These are phyloP conservation scores for Boehmeria nivea DNA, from an alignment of 306 rosid species.

Conservation along the genomic window DNA sequence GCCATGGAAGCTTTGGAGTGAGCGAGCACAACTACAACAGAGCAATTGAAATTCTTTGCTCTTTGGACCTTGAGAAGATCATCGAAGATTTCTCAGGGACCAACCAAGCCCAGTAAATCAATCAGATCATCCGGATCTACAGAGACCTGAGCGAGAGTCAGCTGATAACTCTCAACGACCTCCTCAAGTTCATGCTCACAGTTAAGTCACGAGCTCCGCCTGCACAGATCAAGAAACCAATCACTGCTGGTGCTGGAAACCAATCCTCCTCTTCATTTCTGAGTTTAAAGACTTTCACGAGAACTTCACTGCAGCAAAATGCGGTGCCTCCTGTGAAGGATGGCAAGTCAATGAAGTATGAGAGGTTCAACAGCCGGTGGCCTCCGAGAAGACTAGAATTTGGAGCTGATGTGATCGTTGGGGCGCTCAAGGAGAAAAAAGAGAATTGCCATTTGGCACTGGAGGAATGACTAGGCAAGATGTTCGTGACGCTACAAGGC, in stretches of 20 bases:
- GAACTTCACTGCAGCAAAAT: conserved; percentile 25
- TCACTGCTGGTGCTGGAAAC: conserved; percentile 24
- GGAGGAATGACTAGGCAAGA: conserved; percentile 86
- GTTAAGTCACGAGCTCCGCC: conserved; percentile 49
- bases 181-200: conserved; percentile 76
- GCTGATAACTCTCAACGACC: conserved; percentile 54
- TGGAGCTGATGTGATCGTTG: conserved; percentile 79
- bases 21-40: conserved; percentile 39
- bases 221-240: conserved; percentile 25
- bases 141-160: conserved; percentile 78
- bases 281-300: conserved; percentile 29
- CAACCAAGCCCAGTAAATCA: conserved; percentile 38
- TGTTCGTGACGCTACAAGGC: conserved; percentile 78
- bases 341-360: conserved; percentile 42
- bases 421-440: conserved; percentile 67
- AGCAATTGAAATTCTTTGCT: conserved; percentile 54
- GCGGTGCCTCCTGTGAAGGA: conserved; percentile 49
- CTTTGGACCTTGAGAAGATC: conserved; percentile 50
- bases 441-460: conserved; percentile 29
- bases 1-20: conserved; percentile 11
- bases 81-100: conserved; percentile 31
- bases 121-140: conserved; percentile 57
- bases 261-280: conserved; percentile 21
- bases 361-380: conserved; percentile 86
- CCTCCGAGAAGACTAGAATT: conserved; percentile 68